Percentiles rank a stretch among this genome's conserved stretches.
Evolutionary conservation across 2,329 filamentous ascomycete genomes (phyloP).

Genomic region (Fusarium mundagurra): DNA sequence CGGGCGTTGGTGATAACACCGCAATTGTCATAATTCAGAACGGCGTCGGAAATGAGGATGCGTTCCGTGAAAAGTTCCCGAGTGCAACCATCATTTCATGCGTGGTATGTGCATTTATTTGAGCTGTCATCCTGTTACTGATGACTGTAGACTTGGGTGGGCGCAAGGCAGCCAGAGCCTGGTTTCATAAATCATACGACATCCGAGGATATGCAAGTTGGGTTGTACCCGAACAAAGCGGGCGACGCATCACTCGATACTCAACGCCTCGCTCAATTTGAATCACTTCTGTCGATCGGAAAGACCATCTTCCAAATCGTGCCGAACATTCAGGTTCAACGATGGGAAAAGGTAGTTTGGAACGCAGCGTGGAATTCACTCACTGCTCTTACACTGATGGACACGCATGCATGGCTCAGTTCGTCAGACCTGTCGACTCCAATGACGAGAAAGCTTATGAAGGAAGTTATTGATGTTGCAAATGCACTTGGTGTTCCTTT

Average conservation of each 20-base stretch:
- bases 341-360: slow-evolving; percentile 69
- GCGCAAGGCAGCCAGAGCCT: slow-evolving; percentile 59
- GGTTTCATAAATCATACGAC: slow-evolving; percentile 61
- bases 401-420: slow-evolving; percentile 61
- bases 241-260: slow-evolving; percentile 47
- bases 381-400: slow-evolving; percentile 63
- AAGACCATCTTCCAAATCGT: slow-evolving; percentile 58
- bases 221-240: slow-evolving; percentile 56
- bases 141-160: slow-evolving; percentile 58
- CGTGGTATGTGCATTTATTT: slow-evolving; percentile 53
- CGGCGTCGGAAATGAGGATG: slow-evolving; percentile 68
- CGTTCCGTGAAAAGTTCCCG: slow-evolving; percentile 60
- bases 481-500: slow-evolving; percentile 60
- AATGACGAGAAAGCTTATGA: slow-evolving; percentile 60
- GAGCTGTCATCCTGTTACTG: not conserved
- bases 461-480: slow-evolving; percentile 66
- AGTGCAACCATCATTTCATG: slow-evolving; percentile 63
- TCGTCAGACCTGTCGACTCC: slow-evolving; percentile 57
- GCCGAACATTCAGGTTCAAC: slow-evolving; percentile 63
- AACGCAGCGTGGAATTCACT: slow-evolving; percentile 71
- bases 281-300: slow-evolving; percentile 52
- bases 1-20: slow-evolving; percentile 54
- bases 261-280: slow-evolving; percentile 52
- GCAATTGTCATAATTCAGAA: slow-evolving; percentile 70
- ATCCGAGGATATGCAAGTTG: slow-evolving; percentile 65